These are phyloP conservation scores for Helenozyma rhizophorensis DNA, from an alignment of 805 yeast species.

Conservation along the genomic window DNA sequence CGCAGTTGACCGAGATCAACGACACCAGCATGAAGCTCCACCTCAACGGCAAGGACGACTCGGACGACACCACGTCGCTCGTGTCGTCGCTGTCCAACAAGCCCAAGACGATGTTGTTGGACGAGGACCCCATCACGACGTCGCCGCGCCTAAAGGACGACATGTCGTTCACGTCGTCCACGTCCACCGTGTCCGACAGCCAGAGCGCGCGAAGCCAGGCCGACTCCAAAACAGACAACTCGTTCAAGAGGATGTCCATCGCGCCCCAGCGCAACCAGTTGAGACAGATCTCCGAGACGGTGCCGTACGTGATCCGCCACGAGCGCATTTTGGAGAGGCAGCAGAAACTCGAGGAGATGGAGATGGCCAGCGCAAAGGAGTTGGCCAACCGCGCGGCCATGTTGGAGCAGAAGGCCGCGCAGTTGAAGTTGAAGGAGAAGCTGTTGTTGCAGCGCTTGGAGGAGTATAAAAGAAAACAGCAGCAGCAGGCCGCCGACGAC, in stretches of 20 bases:
- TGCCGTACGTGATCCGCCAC: constrained; percentile 78
- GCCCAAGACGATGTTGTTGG: constrained; percentile 35
- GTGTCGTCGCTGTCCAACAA: constrained; percentile 20
- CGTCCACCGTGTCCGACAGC: constrained; percentile 23
- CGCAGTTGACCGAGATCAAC: constrained; percentile 38
- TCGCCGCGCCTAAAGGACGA: constrained; percentile 26
- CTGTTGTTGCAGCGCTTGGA: constrained; percentile 42
- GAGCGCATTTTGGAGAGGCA: constrained; percentile 72
- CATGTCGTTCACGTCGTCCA: constrained; percentile 26
- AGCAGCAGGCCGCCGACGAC: constrained; percentile 2
- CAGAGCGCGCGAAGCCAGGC: constrained; percentile 13
- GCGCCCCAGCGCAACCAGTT: constrained; percentile 57
- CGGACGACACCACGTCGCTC: constrained; percentile 16
- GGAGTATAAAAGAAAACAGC: constrained; percentile 10
- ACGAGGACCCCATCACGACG: constrained; percentile 17
- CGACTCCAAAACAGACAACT: constrained; percentile 16
- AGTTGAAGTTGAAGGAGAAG: constrained; percentile 63
- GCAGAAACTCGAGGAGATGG: constrained; percentile 73
- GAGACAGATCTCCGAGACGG: constrained; percentile 76
- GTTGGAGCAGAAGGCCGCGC: constrained; percentile 70
- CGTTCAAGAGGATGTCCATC: constrained; percentile 41
- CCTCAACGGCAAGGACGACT: constrained; percentile 5
- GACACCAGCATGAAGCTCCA: constrained; percentile 9
- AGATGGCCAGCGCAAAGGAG: constrained; percentile 72
- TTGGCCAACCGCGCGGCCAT: constrained; percentile 70